These are phyloP conservation scores for Diaporthe longicolla DNA, from an alignment of 2,329 filamentous ascomycete genomes.

Conservation along the genomic window DNA sequence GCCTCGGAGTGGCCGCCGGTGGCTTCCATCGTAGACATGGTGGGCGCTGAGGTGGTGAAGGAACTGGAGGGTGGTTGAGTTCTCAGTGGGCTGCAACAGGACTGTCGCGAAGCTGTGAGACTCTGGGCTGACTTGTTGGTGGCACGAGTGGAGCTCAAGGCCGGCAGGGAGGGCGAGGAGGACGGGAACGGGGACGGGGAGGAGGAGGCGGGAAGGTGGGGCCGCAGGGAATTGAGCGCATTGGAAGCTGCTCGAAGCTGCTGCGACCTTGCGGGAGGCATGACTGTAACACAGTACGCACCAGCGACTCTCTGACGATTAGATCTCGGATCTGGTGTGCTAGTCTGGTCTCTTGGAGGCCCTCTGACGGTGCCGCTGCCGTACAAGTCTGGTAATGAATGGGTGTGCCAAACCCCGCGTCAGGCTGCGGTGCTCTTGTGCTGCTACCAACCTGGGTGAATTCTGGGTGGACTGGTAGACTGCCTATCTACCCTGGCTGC, in stretches of 20 bases:
- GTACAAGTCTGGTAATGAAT: background rate
- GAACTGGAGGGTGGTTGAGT: background rate
- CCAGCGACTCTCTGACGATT: background rate
- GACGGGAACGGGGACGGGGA: conserved; percentile 9
- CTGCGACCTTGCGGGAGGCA: conserved; percentile 24
- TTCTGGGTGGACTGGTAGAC: too few relatives aligned
- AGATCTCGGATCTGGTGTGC: conserved; percentile 15
- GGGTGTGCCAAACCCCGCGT: conserved; percentile 5
- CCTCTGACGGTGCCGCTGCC: background rate
- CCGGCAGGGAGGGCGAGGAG: background rate
- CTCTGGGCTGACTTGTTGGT: background rate
- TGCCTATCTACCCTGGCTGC: background rate
- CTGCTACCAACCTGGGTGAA: background rate
- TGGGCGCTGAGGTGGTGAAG: conserved; percentile 44
- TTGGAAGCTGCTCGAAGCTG: conserved; percentile 36
- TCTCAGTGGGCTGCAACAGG: conserved; percentile 30
- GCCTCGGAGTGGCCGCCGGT: conserved; percentile 56
- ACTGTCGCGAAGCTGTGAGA: background rate
- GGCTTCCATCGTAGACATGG: conserved; percentile 53
- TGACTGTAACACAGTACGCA: background rate
- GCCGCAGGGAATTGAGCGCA: conserved; percentile 13
- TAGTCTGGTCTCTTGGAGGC: background rate
- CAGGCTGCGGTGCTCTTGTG: background rate
- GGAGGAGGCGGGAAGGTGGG: conserved; percentile 24
- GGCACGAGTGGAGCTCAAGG: background rate